These are phyloP conservation scores for Acrocalymma vagum DNA, from an alignment of 2,329 filamentous ascomycete species.

Conservation along the genomic window DNA sequence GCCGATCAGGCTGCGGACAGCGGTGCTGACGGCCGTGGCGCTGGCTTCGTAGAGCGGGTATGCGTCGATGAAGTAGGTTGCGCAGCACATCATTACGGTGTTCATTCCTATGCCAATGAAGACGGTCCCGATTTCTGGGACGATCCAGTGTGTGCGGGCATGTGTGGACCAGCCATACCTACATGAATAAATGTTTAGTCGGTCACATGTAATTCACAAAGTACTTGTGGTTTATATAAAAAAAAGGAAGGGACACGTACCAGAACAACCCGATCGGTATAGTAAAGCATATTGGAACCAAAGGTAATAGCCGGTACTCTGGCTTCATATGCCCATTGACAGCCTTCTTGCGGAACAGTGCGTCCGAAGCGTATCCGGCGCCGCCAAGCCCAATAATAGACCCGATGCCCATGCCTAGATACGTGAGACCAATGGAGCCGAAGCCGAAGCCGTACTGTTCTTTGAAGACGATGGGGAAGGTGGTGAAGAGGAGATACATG, in stretches of 20 bases:
- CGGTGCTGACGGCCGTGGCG: constrained; percentile 66
- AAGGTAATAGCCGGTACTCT: constrained; percentile 44
- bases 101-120: constrained; percentile 18
- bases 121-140: constrained; percentile 44
- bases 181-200: constrained; percentile 18
- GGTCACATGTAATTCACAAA: no score
- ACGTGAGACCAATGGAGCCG: constrained; percentile 25
- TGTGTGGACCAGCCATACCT: constrained; percentile 65
- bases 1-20: constrained; percentile 62
- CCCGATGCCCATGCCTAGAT: constrained; percentile 26
- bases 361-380: constrained; percentile 33
- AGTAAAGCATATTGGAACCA: constrained; percentile 32
- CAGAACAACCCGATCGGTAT: constrained; percentile 30
- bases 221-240: no score
- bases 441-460: constrained; percentile 22
- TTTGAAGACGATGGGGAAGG: constrained; percentile 32
- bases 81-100: constrained; percentile 15
- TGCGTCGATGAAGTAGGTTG: constrained; percentile 70
- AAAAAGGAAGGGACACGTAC: no score
- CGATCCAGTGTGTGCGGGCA: constrained; percentile 61
- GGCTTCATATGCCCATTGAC: constrained; percentile 26
- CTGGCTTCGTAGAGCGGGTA: constrained; percentile 49
- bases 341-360: constrained; percentile 26
- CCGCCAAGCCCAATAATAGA: constrained; percentile 16
- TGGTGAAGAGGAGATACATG: constrained; percentile 40